Evolutionary conservation across 441 rosid species (phyloP).

Genomic region (Hura crepitans): DNA sequence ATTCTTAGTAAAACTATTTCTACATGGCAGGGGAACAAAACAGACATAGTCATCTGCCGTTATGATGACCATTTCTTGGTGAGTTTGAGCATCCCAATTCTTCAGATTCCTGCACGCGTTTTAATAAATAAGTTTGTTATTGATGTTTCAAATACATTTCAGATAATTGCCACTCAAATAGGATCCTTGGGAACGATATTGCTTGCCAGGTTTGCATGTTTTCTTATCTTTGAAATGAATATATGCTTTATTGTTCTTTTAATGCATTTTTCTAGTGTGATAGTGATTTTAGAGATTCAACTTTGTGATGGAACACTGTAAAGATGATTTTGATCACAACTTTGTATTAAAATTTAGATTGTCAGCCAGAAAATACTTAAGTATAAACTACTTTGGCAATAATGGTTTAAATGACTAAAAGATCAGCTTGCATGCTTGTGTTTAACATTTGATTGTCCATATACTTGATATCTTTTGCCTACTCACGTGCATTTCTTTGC

Average conservation of each 20-base stretch:
- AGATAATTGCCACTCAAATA: constrained; percentile 84
- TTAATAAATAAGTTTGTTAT: not conserved
- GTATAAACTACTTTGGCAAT: not conserved
- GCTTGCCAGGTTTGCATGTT: constrained; percentile 61
- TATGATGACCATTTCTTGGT: constrained; percentile 81
- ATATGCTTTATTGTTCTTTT: not conserved
- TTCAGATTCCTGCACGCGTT: not conserved
- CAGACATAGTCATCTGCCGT: constrained; percentile 62
- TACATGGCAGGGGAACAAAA: constrained; percentile 64
- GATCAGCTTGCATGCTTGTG: not conserved
- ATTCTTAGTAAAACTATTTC: constrained; percentile 13
- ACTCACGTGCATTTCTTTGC: not conserved
- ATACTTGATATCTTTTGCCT: not conserved
- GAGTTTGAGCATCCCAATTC: constrained; percentile 30
- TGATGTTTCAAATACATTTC: constrained; percentile 23
- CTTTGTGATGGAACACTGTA: not conserved
- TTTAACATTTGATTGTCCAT: not conserved
- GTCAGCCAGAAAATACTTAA: not conserved
- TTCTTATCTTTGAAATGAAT: constrained; percentile 3
- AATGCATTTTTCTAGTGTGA: not conserved
- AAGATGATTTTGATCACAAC: not conserved
- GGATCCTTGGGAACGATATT: constrained; percentile 85
- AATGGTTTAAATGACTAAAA: not conserved
- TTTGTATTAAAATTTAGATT: not conserved
- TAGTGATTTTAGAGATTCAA: not conserved